phyloP scores from a whole-genome alignment of 1,284 basidiomycete genomes.

The Limonomyces culmigenus region DNA sequence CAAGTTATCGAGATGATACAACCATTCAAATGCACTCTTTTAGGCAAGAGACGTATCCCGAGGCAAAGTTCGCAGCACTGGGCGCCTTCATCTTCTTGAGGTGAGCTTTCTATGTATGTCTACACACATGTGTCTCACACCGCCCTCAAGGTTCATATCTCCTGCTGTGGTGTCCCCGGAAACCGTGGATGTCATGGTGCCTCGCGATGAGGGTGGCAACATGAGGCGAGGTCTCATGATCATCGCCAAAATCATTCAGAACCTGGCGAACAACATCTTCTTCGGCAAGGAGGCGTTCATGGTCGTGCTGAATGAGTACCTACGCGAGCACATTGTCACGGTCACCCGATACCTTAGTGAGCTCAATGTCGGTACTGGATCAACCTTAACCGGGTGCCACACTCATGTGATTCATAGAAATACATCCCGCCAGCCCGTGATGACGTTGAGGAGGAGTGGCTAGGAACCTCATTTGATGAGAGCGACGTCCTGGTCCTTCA shows the following conservation, averaged over 20 bases:
- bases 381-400: not conserved
- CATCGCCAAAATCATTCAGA: slow-evolving; percentile 85
- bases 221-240: slow-evolving; percentile 68
- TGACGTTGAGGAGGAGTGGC: slow-evolving; percentile 52
- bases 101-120: slow-evolving; percentile 14
- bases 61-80: slow-evolving; percentile 71
- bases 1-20: slow-evolving; percentile 1
- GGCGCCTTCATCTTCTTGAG: slow-evolving; percentile 87
- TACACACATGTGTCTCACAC: slow-evolving; percentile 2
- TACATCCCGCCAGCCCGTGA: slow-evolving; percentile 27
- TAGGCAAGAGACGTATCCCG: slow-evolving; percentile 58
- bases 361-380: slow-evolving; percentile 38
- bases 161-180: slow-evolving; percentile 82
- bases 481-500: slow-evolving; percentile 70
- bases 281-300: slow-evolving; percentile 83
- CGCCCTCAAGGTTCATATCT: slow-evolving; percentile 46
- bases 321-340: slow-evolving; percentile 60
- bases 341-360: slow-evolving; percentile 76
- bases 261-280: slow-evolving; percentile 82
- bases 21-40: not conserved
- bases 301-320: slow-evolving; percentile 65
- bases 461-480: slow-evolving; percentile 60
- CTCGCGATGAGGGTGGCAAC: slow-evolving; percentile 34
- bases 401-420: slow-evolving; percentile 24
- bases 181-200: slow-evolving; percentile 66